These are phyloP conservation scores for Adansonia madagascariensis DNA, from an alignment of 441 rosid genomes.

Conservation along the genomic window DNA sequence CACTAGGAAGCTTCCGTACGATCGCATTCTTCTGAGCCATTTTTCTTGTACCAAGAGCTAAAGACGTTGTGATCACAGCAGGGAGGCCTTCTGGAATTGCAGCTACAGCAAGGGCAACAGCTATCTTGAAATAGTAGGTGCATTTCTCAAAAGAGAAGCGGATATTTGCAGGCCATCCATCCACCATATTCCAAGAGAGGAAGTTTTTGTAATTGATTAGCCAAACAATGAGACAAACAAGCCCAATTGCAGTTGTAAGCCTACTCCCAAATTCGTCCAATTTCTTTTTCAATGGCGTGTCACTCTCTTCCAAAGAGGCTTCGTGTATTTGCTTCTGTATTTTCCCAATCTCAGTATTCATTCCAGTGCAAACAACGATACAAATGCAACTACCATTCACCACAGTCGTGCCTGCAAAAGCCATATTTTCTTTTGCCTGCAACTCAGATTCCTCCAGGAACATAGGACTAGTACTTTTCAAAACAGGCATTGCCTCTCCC, in stretches of 20 bases:
- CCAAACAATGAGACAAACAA: slow-evolving; percentile 82
- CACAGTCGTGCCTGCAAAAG: slow-evolving; percentile 81
- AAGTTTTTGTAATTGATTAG: slow-evolving; percentile 79
- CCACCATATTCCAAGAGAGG: slow-evolving; percentile 73
- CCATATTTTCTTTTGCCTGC: slow-evolving; percentile 85
- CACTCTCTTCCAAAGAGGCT: slow-evolving; percentile 80
- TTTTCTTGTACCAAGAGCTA: slow-evolving; percentile 88
- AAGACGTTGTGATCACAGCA: slow-evolving; percentile 87
- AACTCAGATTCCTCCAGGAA: slow-evolving; percentile 66
- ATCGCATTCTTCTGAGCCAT: slow-evolving; percentile 95
- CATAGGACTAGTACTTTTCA: slow-evolving; percentile 60
- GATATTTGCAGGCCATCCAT: slow-evolving; percentile 74
- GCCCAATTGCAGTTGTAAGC: slow-evolving; percentile 76
- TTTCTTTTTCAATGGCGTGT: slow-evolving; percentile 84
- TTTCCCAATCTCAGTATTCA: slow-evolving; percentile 89
- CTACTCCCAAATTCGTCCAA: slow-evolving; percentile 83
- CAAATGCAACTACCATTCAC: slow-evolving; percentile 82
- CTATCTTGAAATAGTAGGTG: slow-evolving; percentile 91
- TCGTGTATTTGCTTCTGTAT: slow-evolving; percentile 89
- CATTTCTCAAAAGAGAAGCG: slow-evolving; percentile 82
- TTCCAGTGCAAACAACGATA: slow-evolving; percentile 64
- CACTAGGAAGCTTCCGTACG: slow-evolving; percentile 89
- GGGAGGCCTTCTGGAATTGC: slow-evolving; percentile 99
- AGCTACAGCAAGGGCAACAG: slow-evolving; percentile 89
- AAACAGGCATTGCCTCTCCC: slow-evolving; percentile 88